A percentile compares a stretch with the other conserved stretches of the same genome.
phyloP scores from a whole-genome alignment of 2,329 filamentous ascomycete species.

The Gnomoniopsis sp. region DNA sequence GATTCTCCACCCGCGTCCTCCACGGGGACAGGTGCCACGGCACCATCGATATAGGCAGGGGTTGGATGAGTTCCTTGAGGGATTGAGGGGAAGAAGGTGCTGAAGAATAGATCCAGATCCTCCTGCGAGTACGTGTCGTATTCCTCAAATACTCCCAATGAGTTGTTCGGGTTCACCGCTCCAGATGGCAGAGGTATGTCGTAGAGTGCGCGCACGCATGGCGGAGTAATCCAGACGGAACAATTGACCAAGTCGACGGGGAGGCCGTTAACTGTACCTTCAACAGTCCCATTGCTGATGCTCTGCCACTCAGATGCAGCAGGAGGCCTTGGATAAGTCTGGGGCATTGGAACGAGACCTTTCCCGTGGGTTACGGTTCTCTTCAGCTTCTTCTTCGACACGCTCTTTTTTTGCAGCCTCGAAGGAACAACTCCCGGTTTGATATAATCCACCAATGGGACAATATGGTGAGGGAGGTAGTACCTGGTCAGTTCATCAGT shows the following conservation, averaged over 20 bases:
- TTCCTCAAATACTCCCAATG: background rate
- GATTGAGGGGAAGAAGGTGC: background rate
- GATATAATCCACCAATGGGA: background rate
- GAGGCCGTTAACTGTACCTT: background rate
- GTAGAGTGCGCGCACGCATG: background rate
- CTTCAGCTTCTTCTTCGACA: background rate
- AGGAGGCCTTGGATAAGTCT: background rate
- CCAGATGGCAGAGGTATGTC: background rate
- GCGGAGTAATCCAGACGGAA: background rate
- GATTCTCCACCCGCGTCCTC: conserved; percentile 27
- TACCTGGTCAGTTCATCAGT: background rate
- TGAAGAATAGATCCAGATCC: conserved; percentile 10
- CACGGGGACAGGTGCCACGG: background rate
- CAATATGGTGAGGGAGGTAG: background rate
- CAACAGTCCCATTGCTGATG: background rate
- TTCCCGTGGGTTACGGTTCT: background rate
- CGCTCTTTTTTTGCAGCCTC: background rate
- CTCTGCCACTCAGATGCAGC: background rate
- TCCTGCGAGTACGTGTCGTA: background rate
- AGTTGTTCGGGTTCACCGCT: background rate
- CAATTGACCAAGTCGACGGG: background rate
- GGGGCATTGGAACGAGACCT: background rate
- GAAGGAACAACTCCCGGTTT: background rate
- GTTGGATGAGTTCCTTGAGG: conserved; percentile 10
- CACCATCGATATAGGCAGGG: conserved; percentile 6